Base-by-base conservation (phyloP, 2,329 filamentous ascomycete genomes). In the Alternaria ethzedia region DNA sequence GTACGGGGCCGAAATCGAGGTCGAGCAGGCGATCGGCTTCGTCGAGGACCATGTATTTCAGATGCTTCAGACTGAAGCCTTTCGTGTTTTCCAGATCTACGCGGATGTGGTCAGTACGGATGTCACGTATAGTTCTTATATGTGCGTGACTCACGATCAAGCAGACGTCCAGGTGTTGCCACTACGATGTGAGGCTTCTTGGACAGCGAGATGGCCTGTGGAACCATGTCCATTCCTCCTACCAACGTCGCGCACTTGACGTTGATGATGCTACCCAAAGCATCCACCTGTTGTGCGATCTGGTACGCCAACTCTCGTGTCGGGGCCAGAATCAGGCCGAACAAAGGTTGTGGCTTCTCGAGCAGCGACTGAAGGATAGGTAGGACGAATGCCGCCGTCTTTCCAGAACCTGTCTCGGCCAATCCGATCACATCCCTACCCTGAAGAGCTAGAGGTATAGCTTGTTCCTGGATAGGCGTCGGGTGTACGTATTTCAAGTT, bases 121-220 rank as follows among this genome's bases (percentile, higher is more conserved):
- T 17, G 15, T 41, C 8, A 41, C 36, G 2, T 17, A 17, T n/a
- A 4, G 36, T 17, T 41, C 32, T 13, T 41, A 10, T 41, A 41
- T n/a, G 36, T 10, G 15, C 15, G 8, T 41, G 15, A 41, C 36
- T 41, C n/a, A 41, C 36, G 49, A 3, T 52, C 49, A 21, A 52
- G 49, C 20, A 52, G 1, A 0, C 49, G 12, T 5, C 66, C 69
- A n/a, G 95, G 95, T 0, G 95, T 97, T 0, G 95, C 95, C 43
- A 98, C 94, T 21, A 98, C 85, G 23, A 99, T 90, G 75, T 99
- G 96, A 8, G 96, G 96, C 73, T 95, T 95, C 86, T 97, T 97
- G n/a, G 92, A 93, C 0, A 99, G 87, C 0, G 94, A 91, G 67
- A 99, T 96, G 1, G 91, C 82, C 79, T 99, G 96, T 0, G 92